Base-by-base conservation (phyloP, 345 rosid species). In the Reutealis trisperma region DNA sequence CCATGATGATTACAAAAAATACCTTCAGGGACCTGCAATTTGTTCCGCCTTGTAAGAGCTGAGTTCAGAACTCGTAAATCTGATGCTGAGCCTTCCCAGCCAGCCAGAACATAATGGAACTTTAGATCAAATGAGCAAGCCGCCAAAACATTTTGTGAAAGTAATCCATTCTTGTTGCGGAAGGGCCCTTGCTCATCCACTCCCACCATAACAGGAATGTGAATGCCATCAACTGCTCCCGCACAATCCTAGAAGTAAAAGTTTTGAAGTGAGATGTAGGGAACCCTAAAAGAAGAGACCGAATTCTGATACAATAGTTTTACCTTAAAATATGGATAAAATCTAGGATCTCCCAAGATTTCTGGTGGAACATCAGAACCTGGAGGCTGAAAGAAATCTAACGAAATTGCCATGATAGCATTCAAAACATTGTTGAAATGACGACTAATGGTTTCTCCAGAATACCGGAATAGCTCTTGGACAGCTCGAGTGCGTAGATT, bases 1-100 rank as follows among this genome's bases (percentile, higher is more conserved):
- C 54, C n/a, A 61, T 18, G 30, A 21, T 75, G 8, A 55, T 71
- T 52, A 51, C 21, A 45, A 54, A 69, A 0, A 27, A 27, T 88
- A 93, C 97, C 98, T 87, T 82, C 92, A 37, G 97, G 95, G 68
- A 94, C 89, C 67, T 83, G 88, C 79, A 93, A 82, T 75, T 86
- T 90, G 87, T 84, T 84, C 62, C 72, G 88, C 72, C 97, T 89
- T 21, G 92, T 88, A 78, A 94, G 87, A 34, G 97, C 97, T 0
- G 97, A 90, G 72, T 88, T 85, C 47, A 94, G 83, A 84, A 93
- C 95, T 73, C 85, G 86, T 79, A 88, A 88, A 83, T 93, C 93
- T 16, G 93, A 87, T 72, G 98, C 95, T 4, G 98, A 93, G 54
- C 97, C 97, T 87, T 94, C 98, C 98, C 98, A 94, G 19, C 98